Evolutionary conservation across 352 stramenopile genomes (phyloP), one percentile per base, ranked within the genome.

Genomic region (Phytopythium vexans): DNA sequence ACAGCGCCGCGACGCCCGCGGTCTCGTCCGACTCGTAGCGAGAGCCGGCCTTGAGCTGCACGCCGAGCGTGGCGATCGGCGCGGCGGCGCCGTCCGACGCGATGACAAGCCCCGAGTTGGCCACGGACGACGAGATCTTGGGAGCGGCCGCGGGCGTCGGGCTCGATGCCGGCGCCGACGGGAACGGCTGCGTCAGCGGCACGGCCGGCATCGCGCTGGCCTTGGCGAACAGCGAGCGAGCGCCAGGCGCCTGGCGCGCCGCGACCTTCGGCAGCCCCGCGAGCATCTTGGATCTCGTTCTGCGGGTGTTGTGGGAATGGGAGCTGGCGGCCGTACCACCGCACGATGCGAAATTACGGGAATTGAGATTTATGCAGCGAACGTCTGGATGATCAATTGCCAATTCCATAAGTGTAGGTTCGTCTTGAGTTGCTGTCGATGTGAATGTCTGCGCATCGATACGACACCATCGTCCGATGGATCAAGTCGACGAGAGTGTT

Each of bases 1-100:
- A 87, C 42, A 94, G 71, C 70, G 91, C 77, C 69, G 84, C 80
- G n/a, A 92, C 43, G 33, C 84, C 84, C 14, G 78, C 64, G 8
- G 71, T 88, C 45, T 83, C 81, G 43, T 92, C 81, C 32, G 52
- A 77, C 65, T 94, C 84, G 52, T 82, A 64, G 54, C 79, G 75
- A 45, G 67, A 62, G 32, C 84, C 84, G 8, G 84, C 73, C 15
- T 61, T 68, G 27, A 94, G 57, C 57, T 90, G 64, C 44, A 94
- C 62, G 53, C 73, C 79, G 16, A 94, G 72, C 38, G 80, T 86
- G 41, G 81, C 72, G 39, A 92, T 69, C 45, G 70, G 42, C 44
- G 63, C 61, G 9, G 60, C 54, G 41, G 65, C 48, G 64, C 73
- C 72, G 65, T 89, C 69, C 39, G 78, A 89, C 35, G 77, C 74